Percentiles rank a stretch among this genome's conserved stretches.
phyloP scores from a whole-genome alignment of 2,329 filamentous ascomycete genomes.

The Trichoderma sp. region DNA sequence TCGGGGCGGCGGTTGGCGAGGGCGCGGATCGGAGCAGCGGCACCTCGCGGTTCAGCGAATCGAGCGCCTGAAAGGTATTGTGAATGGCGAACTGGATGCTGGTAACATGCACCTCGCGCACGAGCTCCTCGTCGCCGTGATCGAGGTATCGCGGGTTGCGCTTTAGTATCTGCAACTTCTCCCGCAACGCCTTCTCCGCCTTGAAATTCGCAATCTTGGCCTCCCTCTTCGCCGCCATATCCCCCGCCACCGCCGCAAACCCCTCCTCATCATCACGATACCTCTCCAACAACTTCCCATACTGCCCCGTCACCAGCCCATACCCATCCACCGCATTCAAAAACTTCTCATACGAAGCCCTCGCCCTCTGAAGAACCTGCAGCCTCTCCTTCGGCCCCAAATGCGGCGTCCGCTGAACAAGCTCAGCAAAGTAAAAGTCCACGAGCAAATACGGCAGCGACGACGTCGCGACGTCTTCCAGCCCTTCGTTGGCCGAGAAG shows the following conservation, averaged over 20 bases:
- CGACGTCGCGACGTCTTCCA: constrained; percentile 84
- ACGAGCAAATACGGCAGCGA: constrained; percentile 84
- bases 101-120: constrained; percentile 76
- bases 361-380: constrained; percentile 61
- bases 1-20: constrained; percentile 45
- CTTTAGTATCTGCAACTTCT: constrained; percentile 67
- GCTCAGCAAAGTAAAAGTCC: constrained; percentile 76
- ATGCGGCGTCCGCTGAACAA: constrained; percentile 67
- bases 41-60: constrained; percentile 80
- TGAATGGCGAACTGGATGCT: constrained; percentile 74
- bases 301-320: constrained; percentile 63
- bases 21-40: constrained; percentile 79
- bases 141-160: constrained; percentile 54
- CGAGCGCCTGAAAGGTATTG: constrained; percentile 82
- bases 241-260: constrained; percentile 68
- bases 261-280: constrained; percentile 71
- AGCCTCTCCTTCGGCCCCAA: constrained; percentile 58
- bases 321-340: constrained; percentile 78
- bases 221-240: constrained; percentile 69
- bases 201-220: constrained; percentile 85
- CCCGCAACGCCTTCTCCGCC: constrained; percentile 81
- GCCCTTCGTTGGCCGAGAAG: constrained; percentile 86
- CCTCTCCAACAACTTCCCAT: constrained; percentile 69
- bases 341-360: constrained; percentile 75
- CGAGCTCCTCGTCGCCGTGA: constrained; percentile 78